Evolutionary conservation across 495 filamentous ascomycete species (phyloP).

Genomic region (Podospora pseudopauciseta): DNA sequence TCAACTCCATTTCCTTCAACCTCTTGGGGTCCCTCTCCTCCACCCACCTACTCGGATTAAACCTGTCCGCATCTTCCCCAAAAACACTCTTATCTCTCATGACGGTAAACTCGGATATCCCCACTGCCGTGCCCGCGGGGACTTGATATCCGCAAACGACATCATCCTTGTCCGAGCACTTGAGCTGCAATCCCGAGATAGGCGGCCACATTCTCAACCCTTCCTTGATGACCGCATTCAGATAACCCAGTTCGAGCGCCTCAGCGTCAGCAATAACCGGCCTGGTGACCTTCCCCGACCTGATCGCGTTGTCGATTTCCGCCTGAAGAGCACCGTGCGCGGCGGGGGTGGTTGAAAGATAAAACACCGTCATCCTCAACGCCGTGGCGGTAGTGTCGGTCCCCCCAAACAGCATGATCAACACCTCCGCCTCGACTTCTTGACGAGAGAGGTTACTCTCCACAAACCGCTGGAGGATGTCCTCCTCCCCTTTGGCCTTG

Average conservation of each 20-base stretch:
- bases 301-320: background rate
- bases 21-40: conserved; percentile 41
- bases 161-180: conserved; percentile 20
- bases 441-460: conserved; percentile 14
- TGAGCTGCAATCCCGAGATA: conserved; percentile 34
- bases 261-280: conserved; percentile 10
- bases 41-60: conserved; percentile 42
- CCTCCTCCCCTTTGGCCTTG: conserved; percentile 3
- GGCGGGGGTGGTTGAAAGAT: conserved; percentile 42
- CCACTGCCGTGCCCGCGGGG: conserved; percentile 20
- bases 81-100: conserved; percentile 51
- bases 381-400: conserved; percentile 52
- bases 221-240: conserved; percentile 47
- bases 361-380: conserved; percentile 48
- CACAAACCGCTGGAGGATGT: conserved; percentile 20
- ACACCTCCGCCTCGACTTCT: conserved; percentile 22
- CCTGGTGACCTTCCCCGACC: background rate
- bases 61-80: conserved; percentile 44
- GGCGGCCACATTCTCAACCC: conserved; percentile 43
- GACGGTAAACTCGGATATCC: conserved; percentile 29
- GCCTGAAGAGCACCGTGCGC: background rate
- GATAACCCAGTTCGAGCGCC: conserved; percentile 41
- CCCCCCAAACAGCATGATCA: conserved; percentile 46
- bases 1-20: conserved; percentile 46
- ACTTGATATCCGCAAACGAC: conserved; percentile 17